A percentile compares a stretch with the other conserved stretches of the same genome.
These are phyloP conservation scores for Herpetospermum pedunculosum DNA, from an alignment of 306 rosid species.

Conservation along the genomic window DNA sequence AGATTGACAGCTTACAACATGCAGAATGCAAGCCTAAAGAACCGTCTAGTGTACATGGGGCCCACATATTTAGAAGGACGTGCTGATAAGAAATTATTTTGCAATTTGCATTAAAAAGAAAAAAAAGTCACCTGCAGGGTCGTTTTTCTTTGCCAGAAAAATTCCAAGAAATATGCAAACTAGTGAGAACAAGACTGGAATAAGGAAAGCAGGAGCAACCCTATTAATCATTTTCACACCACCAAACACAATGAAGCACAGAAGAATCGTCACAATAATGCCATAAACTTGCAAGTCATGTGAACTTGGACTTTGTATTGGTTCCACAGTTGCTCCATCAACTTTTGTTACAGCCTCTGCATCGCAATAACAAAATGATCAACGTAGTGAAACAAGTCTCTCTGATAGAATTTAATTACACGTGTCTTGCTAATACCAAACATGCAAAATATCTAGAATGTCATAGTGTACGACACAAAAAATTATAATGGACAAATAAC, in stretches of 20 bases:
- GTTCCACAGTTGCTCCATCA: slow-evolving; percentile 58
- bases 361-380: slow-evolving; percentile 18
- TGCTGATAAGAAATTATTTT: neutral
- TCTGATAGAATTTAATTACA: neutral
- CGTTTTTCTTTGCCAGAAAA: slow-evolving; percentile 48
- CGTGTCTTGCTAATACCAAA: neutral
- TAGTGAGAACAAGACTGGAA: slow-evolving; percentile 81
- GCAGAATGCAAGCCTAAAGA: neutral
- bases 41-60: neutral
- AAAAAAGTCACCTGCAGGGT: slow-evolving; percentile 52
- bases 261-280: slow-evolving; percentile 76
- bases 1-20: neutral
- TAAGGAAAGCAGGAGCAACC: slow-evolving; percentile 96
- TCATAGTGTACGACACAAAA: neutral
- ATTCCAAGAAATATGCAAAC: slow-evolving; percentile 77
- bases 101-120: neutral
- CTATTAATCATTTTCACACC: slow-evolving; percentile 96
- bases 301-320: slow-evolving; percentile 55
- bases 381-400: neutral
- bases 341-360: slow-evolving; percentile 68
- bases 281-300: slow-evolving; percentile 98
- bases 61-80: neutral
- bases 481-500: neutral
- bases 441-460: neutral
- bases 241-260: slow-evolving; percentile 96